These are phyloP conservation scores for Ilyonectria mors-panacis DNA, from an alignment of 2,329 filamentous ascomycete species.

Conservation along the genomic window DNA sequence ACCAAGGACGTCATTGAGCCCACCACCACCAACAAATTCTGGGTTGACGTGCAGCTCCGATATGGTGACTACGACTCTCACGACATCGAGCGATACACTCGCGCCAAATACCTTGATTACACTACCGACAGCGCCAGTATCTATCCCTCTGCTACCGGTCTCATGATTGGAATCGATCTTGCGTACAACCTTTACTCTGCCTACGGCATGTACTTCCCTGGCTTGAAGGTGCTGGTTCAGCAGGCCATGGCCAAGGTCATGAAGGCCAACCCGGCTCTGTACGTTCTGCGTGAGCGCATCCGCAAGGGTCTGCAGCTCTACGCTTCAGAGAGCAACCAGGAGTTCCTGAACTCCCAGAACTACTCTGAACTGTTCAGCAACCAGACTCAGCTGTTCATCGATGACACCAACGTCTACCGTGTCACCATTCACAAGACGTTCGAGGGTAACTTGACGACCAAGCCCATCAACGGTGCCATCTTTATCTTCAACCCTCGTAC, in stretches of 20 bases:
- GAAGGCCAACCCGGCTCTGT: constrained; percentile 98
- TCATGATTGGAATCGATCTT: constrained; percentile 98
- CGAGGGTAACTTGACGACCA: constrained; percentile 98
- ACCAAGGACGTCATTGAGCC: constrained; percentile 96
- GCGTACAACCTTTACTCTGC: constrained; percentile 99
- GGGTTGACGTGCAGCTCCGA: constrained; percentile 95
- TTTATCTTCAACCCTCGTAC: constrained; percentile 99
- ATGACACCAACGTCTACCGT: constrained; percentile 99
- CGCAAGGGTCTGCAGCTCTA: constrained; percentile 98
- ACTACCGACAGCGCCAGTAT: constrained; percentile 99
- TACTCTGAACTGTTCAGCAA: constrained; percentile 99
- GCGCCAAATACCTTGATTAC: constrained; percentile 98
- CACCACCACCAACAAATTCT: constrained; percentile 98
- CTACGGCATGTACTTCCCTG: constrained; percentile 98
- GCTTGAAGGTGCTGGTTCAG: constrained; percentile 93
- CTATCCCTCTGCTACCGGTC: constrained; percentile 94
- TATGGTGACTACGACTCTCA: constrained; percentile 99
- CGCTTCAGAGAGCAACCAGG: constrained; percentile 98
- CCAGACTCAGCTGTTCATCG: constrained; percentile 98
- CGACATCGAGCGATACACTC: constrained; percentile 97
- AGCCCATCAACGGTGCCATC: constrained; percentile 99
- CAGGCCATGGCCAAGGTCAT: constrained; percentile 99
- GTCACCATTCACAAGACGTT: constrained; percentile 99
- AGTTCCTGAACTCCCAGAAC: constrained; percentile 99
- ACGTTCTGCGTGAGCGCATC: constrained; percentile 97